A percentile compares a stretch with the other conserved stretches of the same genome.
Conservation (phyloP, 2,329 filamentous ascomycete genomes). For the Fusarium sp. region DNA sequence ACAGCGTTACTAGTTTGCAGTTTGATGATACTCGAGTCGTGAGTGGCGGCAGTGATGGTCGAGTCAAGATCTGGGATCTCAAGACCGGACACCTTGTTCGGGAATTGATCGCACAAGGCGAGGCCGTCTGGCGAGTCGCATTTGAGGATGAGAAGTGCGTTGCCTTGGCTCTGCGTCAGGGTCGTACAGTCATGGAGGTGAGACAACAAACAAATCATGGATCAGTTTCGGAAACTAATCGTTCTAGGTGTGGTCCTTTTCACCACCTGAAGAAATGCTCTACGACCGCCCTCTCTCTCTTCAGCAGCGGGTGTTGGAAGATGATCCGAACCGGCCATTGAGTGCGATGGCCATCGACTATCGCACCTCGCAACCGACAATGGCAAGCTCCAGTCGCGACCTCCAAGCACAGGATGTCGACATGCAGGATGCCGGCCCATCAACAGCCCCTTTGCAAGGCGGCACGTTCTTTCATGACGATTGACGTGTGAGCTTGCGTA, state of each 20-base stretch:
- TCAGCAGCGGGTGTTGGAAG: conserved; percentile 60
- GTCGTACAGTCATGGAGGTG: conserved; percentile 97
- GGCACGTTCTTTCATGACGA: conserved; percentile 65
- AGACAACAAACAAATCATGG: conserved; percentile 47
- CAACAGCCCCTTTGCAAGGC: conserved; percentile 64
- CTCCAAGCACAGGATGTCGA: conserved; percentile 61
- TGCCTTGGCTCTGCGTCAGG: conserved; percentile 87
- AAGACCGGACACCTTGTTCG: conserved; percentile 91
- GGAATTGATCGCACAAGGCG: conserved; percentile 89
- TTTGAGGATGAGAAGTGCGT: conserved; percentile 99
- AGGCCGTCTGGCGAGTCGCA: conserved; percentile 97
- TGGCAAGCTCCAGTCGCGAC: conserved; percentile 49
- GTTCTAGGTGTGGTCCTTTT: conserved; percentile 90
- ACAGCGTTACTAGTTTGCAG: conserved; percentile 96
- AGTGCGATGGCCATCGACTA: conserved; percentile 64
- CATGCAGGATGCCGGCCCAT: conserved; percentile 68
- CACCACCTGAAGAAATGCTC: conserved; percentile 79
- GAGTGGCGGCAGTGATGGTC: conserved; percentile 95
- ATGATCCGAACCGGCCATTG: conserved; percentile 60
- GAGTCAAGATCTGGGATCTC: conserved; percentile 98
- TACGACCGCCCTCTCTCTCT: conserved; percentile 65
- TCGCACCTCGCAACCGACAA: conserved; percentile 47
- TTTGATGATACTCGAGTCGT: conserved; percentile 97
- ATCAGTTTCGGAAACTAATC: conserved; percentile 44
- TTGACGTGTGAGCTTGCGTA: conserved; percentile 34